These are phyloP conservation scores for Uronychia setigera DNA, from an alignment of 73 alveolate species.

Conservation along the genomic window DNA sequence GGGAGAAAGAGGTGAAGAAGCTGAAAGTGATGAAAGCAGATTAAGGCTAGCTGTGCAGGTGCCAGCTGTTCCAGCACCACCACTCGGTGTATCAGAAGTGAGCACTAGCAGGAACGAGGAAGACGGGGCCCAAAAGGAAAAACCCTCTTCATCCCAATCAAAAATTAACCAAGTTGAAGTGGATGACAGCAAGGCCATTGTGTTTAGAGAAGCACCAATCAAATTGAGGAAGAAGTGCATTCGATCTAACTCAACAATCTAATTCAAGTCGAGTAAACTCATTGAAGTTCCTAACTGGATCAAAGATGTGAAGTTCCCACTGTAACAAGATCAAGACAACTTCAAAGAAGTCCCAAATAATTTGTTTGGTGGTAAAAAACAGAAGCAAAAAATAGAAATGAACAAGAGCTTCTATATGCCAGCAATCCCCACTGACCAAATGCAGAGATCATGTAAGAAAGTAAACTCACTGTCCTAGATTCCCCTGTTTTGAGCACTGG, in stretches of 20 bases:
- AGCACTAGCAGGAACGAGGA: background rate
- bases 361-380: no score
- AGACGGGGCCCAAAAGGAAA: no score
- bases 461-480: no score
- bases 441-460: no score
- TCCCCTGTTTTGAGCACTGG: no score
- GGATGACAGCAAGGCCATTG: background rate
- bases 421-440: no score
- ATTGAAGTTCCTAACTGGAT: background rate
- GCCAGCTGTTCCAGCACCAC: background rate
- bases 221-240: background rate
- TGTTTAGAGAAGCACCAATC: background rate
- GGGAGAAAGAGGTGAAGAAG: background rate
- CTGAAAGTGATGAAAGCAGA: background rate
- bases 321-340: background rate
- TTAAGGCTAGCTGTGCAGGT: background rate
- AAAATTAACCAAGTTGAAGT: background rate
- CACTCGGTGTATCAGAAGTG: background rate
- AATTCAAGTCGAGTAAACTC: background rate
- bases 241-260: background rate
- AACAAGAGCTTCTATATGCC: no score
- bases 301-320: background rate
- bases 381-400: no score
- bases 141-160: no score
- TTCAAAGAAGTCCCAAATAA: no score